A percentile compares a stretch with the other conserved stretches of the same genome.
Conservation (phyloP, 768 basidiomycete genomes). For the Trametes maxima region DNA sequence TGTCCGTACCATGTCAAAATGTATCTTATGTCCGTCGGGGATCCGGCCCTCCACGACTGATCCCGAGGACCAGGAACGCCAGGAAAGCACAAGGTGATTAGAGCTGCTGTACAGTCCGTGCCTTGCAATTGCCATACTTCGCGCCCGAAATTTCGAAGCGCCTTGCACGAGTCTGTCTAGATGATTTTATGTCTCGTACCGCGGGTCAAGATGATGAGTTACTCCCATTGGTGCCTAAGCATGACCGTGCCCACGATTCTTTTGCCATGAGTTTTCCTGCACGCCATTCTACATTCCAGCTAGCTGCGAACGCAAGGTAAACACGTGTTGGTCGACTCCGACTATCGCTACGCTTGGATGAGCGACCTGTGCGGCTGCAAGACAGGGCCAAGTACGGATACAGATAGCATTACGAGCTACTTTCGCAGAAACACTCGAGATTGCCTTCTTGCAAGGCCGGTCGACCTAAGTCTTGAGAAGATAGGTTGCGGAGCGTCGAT, state of each 20-base stretch:
- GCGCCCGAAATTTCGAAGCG: not conserved
- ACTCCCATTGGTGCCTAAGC: not conserved
- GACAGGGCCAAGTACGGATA: not conserved
- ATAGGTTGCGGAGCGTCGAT: no score
- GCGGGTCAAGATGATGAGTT: constrained; percentile 1
- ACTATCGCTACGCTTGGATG: not conserved
- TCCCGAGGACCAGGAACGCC: not conserved
- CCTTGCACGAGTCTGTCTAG: constrained; percentile 11
- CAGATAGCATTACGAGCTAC: not conserved
- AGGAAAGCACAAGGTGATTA: not conserved
- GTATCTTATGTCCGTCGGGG: constrained; percentile 1
- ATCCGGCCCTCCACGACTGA: constrained; percentile 9
- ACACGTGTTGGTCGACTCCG: constrained; percentile 5
- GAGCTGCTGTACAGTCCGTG: constrained; percentile 1
- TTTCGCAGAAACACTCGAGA: no score
- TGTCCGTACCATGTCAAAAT: not conserved
- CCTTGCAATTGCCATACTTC: constrained; percentile 1
- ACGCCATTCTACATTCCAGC: constrained; percentile 1
- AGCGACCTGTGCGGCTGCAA: not conserved
- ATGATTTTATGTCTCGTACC: constrained; percentile 5
- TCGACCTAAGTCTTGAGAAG: no score
- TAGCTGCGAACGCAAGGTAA: constrained; percentile 7
- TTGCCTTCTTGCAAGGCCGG: no score
- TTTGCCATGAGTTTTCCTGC: not conserved
- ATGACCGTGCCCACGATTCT: no score